These are phyloP conservation scores for Astragalus membranaceus DNA, from an alignment of 306 rosid genomes.

Conservation along the genomic window DNA sequence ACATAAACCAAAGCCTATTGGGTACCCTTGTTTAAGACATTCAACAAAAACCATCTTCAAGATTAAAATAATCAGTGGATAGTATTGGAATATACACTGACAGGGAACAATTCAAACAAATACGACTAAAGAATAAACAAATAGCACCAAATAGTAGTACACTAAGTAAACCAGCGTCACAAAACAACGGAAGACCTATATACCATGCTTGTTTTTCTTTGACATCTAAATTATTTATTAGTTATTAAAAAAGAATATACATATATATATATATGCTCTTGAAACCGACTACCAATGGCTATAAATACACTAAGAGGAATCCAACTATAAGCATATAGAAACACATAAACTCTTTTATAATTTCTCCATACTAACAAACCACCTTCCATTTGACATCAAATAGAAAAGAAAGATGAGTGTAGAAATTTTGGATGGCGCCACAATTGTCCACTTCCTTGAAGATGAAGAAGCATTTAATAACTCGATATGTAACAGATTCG, in stretches of 20 bases:
- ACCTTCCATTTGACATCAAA: not conserved
- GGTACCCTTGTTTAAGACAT: too few relatives aligned
- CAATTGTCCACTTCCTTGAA: constrained; percentile 43
- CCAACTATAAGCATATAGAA: constrained; percentile 13
- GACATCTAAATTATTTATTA: not conserved
- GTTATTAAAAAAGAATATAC: not conserved
- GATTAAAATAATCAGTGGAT: too few relatives aligned
- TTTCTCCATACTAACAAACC: not conserved
- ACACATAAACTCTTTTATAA: not conserved
- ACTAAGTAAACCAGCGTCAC: not conserved
- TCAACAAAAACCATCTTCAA: too few relatives aligned
- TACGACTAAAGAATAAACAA: constrained; percentile 17
- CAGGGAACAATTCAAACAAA: too few relatives aligned
- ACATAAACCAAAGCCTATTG: too few relatives aligned
- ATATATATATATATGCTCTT: constrained; percentile 22
- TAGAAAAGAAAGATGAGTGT: constrained; percentile 39
- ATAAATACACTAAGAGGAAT: not conserved
- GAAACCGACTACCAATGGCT: not conserved
- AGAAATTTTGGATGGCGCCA: constrained; percentile 43
- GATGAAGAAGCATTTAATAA: constrained; percentile 45
- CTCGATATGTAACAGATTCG: constrained; percentile 27
- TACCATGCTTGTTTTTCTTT: constrained; percentile 3
- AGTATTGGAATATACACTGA: too few relatives aligned
- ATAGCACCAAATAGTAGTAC: not conserved
- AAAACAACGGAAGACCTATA: constrained; percentile 11